Evolutionary conservation across 345 rosid species (phyloP), one percentile per base, ranked within the genome.

Genomic region (Hevea brasiliensis): DNA sequence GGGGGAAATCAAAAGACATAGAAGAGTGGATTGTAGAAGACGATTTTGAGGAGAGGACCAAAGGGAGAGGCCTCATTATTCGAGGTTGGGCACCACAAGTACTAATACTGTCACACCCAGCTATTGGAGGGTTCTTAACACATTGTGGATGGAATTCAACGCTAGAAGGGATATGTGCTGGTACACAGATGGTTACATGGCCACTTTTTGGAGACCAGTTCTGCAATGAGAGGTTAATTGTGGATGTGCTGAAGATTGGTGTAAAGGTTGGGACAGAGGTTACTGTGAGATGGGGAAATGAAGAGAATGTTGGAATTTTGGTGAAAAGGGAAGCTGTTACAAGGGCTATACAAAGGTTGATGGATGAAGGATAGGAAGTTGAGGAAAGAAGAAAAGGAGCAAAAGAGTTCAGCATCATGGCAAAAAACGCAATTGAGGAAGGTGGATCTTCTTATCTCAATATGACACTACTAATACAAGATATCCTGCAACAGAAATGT

Each of bases 201-300:
- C 73, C 73, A 1, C 53, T 70, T 57, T 70, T 23, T 24, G 73
- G 23, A 17, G 73, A 70, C 40, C 73, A 70, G 53, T 70, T 70
- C 26, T 56, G 23, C 4, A 70, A 55, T 14, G 64, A 70, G 53
- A 70, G 27, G 23, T 23, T 70, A 51, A 63, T 56, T 3, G 73
- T 70, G 10, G 51, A 70, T 7, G 73, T 70, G 73, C 17, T 57
- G 45, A 60, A 21, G 27, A 50, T 71, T 61, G 59, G 67, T 1
- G 37, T 71, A 14, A 47, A 13, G 58, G 66, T 29, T n/a, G 62
- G 66, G 3, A 40, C 37, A n/a, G 13, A 50, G 54, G 64, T 70
- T 48, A 27, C 67, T 7, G 6, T 47, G 15, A 71, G 9, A 6
- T 71, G 59, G 74, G 67, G 74, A 32, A 44, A 71, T 37, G 67